Evolutionary conservation across 2,329 filamentous ascomycete species (phyloP).

Genomic region (Pseudonectria foliicola): DNA sequence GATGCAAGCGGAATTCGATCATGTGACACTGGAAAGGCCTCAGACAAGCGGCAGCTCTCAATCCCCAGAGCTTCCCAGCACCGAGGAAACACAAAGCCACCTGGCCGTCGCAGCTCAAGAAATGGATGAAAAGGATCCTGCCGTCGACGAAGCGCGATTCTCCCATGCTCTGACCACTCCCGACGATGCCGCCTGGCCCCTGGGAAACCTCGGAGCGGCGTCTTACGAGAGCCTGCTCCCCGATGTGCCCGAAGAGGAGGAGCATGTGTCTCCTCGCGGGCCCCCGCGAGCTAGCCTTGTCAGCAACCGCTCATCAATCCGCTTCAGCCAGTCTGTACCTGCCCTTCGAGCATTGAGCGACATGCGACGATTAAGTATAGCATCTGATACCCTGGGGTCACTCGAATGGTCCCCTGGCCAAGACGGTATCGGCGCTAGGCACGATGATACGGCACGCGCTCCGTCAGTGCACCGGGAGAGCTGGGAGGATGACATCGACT

Average conservation of each 20-base stretch:
- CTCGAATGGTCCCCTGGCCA: constrained; percentile 34
- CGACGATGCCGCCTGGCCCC: constrained; percentile 37
- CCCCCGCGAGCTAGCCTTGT: constrained; percentile 37
- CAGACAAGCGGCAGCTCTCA: constrained; percentile 39
- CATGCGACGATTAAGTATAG: constrained; percentile 36
- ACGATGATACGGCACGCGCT: constrained; percentile 12
- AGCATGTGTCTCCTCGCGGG: constrained; percentile 33
- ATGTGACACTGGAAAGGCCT: constrained; percentile 34
- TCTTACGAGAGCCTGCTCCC: constrained; percentile 41
- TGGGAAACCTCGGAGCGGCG: constrained; percentile 17
- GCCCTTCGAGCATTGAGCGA: constrained; percentile 40
- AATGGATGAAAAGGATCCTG: not conserved
- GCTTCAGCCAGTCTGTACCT: constrained; percentile 50
- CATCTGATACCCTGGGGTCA: constrained; percentile 45
- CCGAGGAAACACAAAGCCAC: constrained; percentile 16
- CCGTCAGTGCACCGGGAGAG: constrained; percentile 34
- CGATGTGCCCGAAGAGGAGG: constrained; percentile 58
- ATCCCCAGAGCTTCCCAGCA: constrained; percentile 36
- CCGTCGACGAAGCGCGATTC: constrained; percentile 15
- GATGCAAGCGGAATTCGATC: constrained; percentile 37
- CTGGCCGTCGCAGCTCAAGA: constrained; percentile 7
- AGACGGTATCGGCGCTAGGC: constrained; percentile 14
- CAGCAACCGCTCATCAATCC: constrained; percentile 44
- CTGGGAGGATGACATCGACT: constrained; percentile 66
- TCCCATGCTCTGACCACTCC: constrained; percentile 36